phyloP scores from a whole-genome alignment of 495 filamentous ascomycete species.

The Neurospora tetraspora region DNA sequence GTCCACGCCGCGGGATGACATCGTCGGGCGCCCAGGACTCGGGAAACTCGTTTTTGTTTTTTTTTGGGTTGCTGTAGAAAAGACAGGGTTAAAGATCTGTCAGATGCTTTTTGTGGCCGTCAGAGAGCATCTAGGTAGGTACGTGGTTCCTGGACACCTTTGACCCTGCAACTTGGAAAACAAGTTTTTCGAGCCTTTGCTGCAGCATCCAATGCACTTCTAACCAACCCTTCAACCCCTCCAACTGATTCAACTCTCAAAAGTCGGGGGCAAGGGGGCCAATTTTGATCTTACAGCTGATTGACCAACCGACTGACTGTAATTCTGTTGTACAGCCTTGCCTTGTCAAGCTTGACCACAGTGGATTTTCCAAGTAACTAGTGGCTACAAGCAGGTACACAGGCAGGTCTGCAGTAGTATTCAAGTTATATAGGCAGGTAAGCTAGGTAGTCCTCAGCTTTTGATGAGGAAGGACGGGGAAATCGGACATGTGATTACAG shows the following conservation, averaged over 20 bases:
- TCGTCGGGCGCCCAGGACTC: not conserved
- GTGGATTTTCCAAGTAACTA: not conserved
- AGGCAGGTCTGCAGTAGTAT: not conserved
- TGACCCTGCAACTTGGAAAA: not conserved
- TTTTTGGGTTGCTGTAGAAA: not conserved
- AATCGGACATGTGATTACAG: not conserved
- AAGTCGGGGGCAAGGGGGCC: not conserved
- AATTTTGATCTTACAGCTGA: not conserved
- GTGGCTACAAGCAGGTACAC: not conserved
- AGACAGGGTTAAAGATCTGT: not conserved
- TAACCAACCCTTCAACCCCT: not conserved
- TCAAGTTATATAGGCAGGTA: not conserved
- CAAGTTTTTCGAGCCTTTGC: not conserved
- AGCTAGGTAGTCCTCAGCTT: not conserved
- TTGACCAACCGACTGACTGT: not conserved
- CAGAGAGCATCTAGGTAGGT: not conserved
- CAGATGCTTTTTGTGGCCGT: not conserved
- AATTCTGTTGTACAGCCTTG: not conserved
- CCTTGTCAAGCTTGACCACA: not conserved
- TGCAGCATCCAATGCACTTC: not conserved
- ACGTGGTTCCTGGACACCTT: not conserved
- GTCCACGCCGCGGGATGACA: not conserved
- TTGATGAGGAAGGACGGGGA: not conserved
- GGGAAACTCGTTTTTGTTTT: not conserved
- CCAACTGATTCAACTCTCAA: not conserved